Evolutionary conservation across 257 asterid species (phyloP), one percentile per base, ranked within the genome.

Genomic region (Nicotiana obtusifolia): DNA sequence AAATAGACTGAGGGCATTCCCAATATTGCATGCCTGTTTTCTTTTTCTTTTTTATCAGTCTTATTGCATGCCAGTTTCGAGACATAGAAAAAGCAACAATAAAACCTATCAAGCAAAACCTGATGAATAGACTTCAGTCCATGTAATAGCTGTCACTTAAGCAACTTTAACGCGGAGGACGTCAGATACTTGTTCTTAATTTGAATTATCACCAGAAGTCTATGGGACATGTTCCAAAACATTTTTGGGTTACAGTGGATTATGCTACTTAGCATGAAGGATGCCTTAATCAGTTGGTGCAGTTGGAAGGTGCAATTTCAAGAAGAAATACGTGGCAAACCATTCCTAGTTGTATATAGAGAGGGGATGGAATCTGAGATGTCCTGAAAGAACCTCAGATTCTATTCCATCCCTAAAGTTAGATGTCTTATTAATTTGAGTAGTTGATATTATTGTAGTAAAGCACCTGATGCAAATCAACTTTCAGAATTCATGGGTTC

Each of bases 301-400:
- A 20, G 10, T 37, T 37, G 56, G 19, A 68, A 37, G 77, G 31
- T 17, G 31, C 56, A 68, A 68, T 37, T 37, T 68, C 31, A 37
- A 68, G 56, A 11, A 68, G 77, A 68, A 68, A 68, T 68, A 68
- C 10, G 56, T 37, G 56, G 56, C 77, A 68, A 68, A 16, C 77
- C 56, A 37, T 68, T 68, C 77, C 77, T 69, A 20, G 77, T 37
- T 68, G 56, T 68, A 5, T 68, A 37, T 5, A 3, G 54, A 5
- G 57, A 41, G 3, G 9, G 4, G 44, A 4, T n/a, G 56, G 56
- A 68, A 37, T 20, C 77, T 69, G 57, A 69, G 77, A 37, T 37
- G 28, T n/a, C 44, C 14, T 69, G 11, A 69, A 69, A 57, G 77
- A 69, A 69, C 77, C 57, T 37, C 56, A 41, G 19, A 69, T 69